A percentile compares a stretch with the other conserved stretches of the same genome.
Evolutionary conservation across 2,329 filamentous ascomycete genomes (phyloP).

Genomic region (Polytolypa hystricis): DNA sequence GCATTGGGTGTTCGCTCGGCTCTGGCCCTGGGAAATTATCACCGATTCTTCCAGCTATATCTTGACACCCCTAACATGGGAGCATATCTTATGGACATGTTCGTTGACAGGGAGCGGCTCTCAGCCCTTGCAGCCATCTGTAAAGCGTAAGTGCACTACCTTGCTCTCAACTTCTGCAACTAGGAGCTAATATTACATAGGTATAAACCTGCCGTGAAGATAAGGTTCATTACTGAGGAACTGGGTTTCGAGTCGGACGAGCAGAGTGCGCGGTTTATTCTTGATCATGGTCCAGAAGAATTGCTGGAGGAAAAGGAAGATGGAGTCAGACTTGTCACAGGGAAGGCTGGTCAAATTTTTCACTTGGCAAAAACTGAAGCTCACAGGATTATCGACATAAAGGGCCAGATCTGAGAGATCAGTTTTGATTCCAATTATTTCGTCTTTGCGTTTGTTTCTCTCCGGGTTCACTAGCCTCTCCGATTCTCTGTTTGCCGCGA

Average conservation of each 20-base stretch:
- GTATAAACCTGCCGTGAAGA: constrained; percentile 80
- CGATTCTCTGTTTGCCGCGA: no score
- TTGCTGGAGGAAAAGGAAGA: constrained; percentile 68
- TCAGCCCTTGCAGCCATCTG: constrained; percentile 84
- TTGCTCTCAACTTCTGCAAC: not conserved
- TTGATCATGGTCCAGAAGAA: constrained; percentile 63
- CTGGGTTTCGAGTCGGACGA: constrained; percentile 89
- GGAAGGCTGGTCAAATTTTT: constrained; percentile 62
- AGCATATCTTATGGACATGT: constrained; percentile 98
- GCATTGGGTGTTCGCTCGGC: constrained; percentile 84
- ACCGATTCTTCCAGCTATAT: constrained; percentile 95
- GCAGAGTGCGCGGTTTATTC: constrained; percentile 82
- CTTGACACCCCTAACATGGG: constrained; percentile 93
- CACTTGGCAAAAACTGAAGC: constrained; percentile 61
- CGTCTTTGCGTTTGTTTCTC: not conserved
- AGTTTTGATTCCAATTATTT: not conserved
- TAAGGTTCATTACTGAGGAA: constrained; percentile 90
- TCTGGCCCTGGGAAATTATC: constrained; percentile 87
- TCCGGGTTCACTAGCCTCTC: no score
- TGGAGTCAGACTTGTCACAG: constrained; percentile 60
- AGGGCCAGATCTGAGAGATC: constrained; percentile 63
- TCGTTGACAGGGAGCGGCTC: constrained; percentile 85
- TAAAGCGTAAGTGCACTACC: constrained; percentile 64
- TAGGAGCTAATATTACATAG: constrained; percentile 40
- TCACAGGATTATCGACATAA: constrained; percentile 86